Evolutionary conservation across 2,329 filamentous ascomycete species (phyloP).

Genomic region (Pseudogymnoascus sp.): DNA sequence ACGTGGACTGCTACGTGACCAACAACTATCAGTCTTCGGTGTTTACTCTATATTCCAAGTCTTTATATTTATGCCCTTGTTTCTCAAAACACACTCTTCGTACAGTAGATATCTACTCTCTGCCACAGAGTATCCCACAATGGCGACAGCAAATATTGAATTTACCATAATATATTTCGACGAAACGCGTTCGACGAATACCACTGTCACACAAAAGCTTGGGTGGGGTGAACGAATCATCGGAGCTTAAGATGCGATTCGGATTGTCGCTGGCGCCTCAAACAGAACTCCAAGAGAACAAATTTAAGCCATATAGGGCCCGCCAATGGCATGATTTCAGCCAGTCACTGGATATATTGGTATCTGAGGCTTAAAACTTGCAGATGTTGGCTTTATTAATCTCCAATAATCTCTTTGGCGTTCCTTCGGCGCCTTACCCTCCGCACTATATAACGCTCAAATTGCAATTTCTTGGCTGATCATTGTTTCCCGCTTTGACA

Average conservation of each 20-base stretch:
- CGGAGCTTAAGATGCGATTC: neutral
- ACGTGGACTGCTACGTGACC: neutral
- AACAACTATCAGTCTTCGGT: neutral
- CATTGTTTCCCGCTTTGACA: neutral
- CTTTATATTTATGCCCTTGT: neutral
- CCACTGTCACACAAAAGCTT: neutral
- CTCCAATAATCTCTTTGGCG: neutral
- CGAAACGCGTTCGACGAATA: neutral
- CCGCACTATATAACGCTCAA: neutral
- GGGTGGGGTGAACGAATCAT: neutral
- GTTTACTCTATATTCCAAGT: neutral
- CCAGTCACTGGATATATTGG: neutral
- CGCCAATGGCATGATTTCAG: neutral
- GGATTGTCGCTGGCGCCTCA: neutral
- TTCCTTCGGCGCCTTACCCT: neutral
- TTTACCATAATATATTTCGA: neutral
- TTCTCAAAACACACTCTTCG: neutral
- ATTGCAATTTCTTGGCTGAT: slow-evolving; percentile 1
- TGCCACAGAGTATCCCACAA: neutral
- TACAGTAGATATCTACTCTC: neutral
- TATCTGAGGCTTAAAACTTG: neutral
- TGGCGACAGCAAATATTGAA: neutral
- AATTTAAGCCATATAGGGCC: neutral
- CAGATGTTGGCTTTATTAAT: neutral
- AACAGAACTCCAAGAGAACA: neutral